Evolutionary conservation across 2,329 filamentous ascomycete species (phyloP).

Genomic region (Colletotrichum lupini): DNA sequence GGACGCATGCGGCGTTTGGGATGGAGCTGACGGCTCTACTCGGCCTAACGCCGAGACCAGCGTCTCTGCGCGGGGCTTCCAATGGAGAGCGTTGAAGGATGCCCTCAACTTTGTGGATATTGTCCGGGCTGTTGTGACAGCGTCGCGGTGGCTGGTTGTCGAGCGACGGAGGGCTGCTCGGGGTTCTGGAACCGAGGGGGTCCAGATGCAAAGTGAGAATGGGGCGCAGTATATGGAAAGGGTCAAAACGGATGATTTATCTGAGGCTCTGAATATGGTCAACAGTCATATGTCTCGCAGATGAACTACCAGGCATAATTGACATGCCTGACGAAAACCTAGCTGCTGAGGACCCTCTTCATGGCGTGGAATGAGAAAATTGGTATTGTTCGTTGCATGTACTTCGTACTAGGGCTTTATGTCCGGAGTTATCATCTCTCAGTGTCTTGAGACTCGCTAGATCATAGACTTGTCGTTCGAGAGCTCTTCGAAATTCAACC

Average conservation of each 20-base stretch:
- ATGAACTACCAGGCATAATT: neutral
- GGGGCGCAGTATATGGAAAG: neutral
- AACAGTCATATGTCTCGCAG: too few species aligned
- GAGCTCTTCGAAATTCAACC: too few species aligned
- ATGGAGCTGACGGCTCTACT: neutral
- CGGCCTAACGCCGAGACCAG: neutral
- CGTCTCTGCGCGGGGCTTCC: neutral
- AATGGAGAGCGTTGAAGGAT: neutral
- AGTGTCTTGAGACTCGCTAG: too few species aligned
- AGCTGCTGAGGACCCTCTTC: neutral
- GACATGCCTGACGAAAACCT: neutral
- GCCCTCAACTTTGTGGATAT: neutral
- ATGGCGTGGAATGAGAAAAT: neutral
- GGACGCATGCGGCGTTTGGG: neutral
- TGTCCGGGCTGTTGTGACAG: neutral
- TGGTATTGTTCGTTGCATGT: neutral
- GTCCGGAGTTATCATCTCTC: too few species aligned
- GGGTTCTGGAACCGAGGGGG: neutral
- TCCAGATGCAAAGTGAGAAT: neutral
- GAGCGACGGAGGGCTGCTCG: neutral
- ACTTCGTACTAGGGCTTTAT: fast-evolving
- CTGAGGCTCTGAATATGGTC: neutral
- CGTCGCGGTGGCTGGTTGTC: neutral
- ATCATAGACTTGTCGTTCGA: too few species aligned
- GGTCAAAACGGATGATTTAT: neutral